A percentile compares a stretch with the other conserved stretches of the same genome.
Conservation (phyloP, 78 protist genomes). For the Dictyostelium purpureum region DNA sequence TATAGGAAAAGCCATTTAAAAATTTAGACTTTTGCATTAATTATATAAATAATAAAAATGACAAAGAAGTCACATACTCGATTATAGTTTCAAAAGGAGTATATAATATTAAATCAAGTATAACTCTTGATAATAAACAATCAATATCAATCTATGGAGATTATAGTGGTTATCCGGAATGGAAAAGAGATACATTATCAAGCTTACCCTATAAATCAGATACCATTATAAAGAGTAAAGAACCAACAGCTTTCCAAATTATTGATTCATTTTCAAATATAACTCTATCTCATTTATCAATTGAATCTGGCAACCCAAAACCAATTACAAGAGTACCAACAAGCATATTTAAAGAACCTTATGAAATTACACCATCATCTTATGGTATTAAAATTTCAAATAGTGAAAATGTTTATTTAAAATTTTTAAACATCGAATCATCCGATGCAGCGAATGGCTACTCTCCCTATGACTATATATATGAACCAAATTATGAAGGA, state of each 20-base stretch:
- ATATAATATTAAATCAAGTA: not conserved
- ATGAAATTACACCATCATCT: not conserved
- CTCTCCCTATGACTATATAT: not conserved
- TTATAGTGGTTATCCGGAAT: slow-evolving; percentile 28
- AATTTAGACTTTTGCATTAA: not conserved
- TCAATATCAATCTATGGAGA: slow-evolving; percentile 37
- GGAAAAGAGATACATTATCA: not conserved
- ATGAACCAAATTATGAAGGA: not conserved
- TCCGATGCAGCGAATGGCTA: not conserved
- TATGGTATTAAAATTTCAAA: slow-evolving; percentile 27
- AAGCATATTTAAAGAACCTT: not conserved
- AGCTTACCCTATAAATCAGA: not conserved
- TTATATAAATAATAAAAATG: not conserved
- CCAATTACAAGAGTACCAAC: not conserved
- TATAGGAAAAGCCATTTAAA: not conserved
- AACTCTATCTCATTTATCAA: slow-evolving; percentile 2
- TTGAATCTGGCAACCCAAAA: not conserved
- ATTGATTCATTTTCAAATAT: not conserved
- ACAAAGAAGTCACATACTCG: not conserved
- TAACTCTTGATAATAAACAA: not conserved
- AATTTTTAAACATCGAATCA: not conserved
- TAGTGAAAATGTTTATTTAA: not conserved
- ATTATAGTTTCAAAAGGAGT: not conserved
- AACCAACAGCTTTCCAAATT: not conserved
- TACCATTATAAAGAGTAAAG: not conserved